Conservation (phyloP, 2,329 filamentous ascomycete species). For the Akanthomyces dipterigenus region DNA sequence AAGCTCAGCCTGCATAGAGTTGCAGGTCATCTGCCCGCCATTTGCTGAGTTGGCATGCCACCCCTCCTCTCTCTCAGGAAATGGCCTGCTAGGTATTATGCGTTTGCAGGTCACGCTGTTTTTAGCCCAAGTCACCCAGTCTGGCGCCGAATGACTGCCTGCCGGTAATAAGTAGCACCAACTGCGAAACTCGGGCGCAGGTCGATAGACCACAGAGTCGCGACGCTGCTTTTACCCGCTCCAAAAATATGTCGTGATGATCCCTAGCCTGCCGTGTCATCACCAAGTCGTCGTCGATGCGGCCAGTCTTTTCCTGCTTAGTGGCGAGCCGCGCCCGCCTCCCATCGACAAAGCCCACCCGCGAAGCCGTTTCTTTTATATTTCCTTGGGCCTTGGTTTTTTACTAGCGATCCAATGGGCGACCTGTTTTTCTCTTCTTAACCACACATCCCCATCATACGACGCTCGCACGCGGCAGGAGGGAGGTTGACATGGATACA, state of each 20-base stretch:
- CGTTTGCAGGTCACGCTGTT: slow-evolving; percentile 12
- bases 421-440: neutral
- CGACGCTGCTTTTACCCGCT: neutral
- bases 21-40: slow-evolving; percentile 29
- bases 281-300: neutral
- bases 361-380: neutral
- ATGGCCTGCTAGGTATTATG: slow-evolving; percentile 17
- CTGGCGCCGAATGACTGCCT: neutral
- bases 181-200: too few relatives aligned
- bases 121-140: neutral
- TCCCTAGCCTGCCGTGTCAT: neutral
- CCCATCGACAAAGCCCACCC: neutral
- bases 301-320: neutral
- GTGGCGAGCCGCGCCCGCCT: neutral
- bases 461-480: neutral
- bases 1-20: slow-evolving; percentile 13
- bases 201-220: neutral
- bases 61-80: slow-evolving; percentile 1
- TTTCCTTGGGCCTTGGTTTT: neutral
- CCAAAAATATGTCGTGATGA: neutral
- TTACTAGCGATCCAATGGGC: neutral
- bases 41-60: slow-evolving; percentile 30
- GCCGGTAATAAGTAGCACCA: too few relatives aligned
- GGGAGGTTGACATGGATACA: too few relatives aligned
- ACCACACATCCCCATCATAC: neutral